Evolutionary conservation across 2,329 filamentous ascomycete species (phyloP), one percentile per base, ranked within the genome.

Genomic region (Dryadomyces sulphureus): DNA sequence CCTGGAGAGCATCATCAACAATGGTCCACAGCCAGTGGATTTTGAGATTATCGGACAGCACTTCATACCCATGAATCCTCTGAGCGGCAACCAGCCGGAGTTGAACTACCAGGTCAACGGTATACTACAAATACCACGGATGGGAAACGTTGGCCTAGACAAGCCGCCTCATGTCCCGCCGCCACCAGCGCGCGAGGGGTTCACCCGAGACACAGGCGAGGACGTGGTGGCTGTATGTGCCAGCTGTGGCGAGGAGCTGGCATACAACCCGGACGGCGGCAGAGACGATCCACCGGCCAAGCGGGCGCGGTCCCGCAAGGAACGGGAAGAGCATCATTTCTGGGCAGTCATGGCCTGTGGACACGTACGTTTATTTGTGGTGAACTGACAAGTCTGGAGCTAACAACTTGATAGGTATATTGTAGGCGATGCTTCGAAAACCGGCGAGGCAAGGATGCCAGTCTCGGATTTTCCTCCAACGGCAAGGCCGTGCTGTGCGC

Each of bases 271-370:
- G 0, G 59, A 65, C 1, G 55, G 19, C 4, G 63, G 66, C 35
- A 54, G 55, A 19, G 54, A 56, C 5, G 51, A 51, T 19, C 56
- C 57, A 5, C 58, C 61, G 0, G 43, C 56, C 2, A 66, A 64
- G 56, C 70, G 64, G 50, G 55, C 61, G 9, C 62, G 65, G 17
- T 70, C 65, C 35, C 64, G 65, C 41, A 78, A 72, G 55, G 65
- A 70, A 19, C 62, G 67, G 7, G 72, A 70, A 20, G 88, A 94
- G 62, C 80, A 85, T 57, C 84, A 94, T 56, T 90, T 96, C 51
- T 96, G 89, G 88, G 82, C 92, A 1, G 72, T 92, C 32, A 94
- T 89, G 62, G 73, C 73, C 44, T 98, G 92, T 60, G 92, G 92
- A 52, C 92, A 98, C 66, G 92, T 96, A 73, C 58, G 70, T 60